Evolutionary conservation across 352 stramenopile species (phyloP).

Genomic region (Phytophthora sp.): DNA sequence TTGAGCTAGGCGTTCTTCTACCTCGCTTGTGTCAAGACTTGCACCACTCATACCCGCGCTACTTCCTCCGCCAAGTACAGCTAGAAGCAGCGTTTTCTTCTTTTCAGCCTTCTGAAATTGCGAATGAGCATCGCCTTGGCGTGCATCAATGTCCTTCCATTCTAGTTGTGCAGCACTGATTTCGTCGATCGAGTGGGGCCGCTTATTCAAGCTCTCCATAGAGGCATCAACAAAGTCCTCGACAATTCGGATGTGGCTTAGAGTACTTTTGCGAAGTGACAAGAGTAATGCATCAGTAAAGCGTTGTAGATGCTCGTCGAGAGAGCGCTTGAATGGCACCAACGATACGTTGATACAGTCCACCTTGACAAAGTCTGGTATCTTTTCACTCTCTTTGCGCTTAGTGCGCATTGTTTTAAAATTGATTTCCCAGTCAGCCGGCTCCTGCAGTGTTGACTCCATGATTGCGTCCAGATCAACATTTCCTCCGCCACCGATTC

Average conservation of each 20-base stretch:
- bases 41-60: slow-evolving; percentile 39
- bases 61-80: slow-evolving; percentile 34
- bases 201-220: slow-evolving; percentile 89
- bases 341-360: slow-evolving; percentile 93
- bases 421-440: slow-evolving; percentile 89
- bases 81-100: slow-evolving; percentile 86
- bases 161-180: slow-evolving; percentile 90
- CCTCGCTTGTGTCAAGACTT: slow-evolving; percentile 77
- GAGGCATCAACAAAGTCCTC: slow-evolving; percentile 90
- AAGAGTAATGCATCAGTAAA: slow-evolving; percentile 89
- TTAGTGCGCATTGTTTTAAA: slow-evolving; percentile 90
- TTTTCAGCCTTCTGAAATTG: slow-evolving; percentile 82
- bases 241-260: slow-evolving; percentile 81
- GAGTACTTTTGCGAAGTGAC: slow-evolving; percentile 81
- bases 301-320: slow-evolving; percentile 88
- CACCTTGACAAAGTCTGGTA: slow-evolving; percentile 88
- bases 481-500: slow-evolving; percentile 44
- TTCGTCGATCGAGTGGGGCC: slow-evolving; percentile 93
- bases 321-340: slow-evolving; percentile 84
- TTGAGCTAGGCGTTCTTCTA: slow-evolving; percentile 73
- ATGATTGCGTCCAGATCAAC: slow-evolving; percentile 84
- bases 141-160: slow-evolving; percentile 90
- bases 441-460: slow-evolving; percentile 71
- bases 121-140: slow-evolving; percentile 56
- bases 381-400: slow-evolving; percentile 94